Conservation (phyloP, 2,329 filamentous ascomycete species). For the Aureobasidium namibiae region DNA sequence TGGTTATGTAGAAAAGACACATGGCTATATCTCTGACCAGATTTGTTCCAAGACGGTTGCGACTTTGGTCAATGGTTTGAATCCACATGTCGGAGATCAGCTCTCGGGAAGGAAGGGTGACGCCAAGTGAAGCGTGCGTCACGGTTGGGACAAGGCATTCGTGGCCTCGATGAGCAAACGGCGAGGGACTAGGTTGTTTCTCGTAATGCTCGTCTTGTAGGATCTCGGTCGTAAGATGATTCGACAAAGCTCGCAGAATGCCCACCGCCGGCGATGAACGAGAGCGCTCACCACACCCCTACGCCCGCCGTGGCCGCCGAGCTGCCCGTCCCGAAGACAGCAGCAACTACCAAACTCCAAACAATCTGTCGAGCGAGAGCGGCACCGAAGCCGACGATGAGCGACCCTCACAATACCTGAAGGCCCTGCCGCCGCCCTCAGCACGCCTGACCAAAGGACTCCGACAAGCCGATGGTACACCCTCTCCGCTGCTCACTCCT, state of each 20-base stretch:
- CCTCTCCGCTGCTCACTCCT: conserved; percentile 37
- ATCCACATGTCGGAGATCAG: neutral
- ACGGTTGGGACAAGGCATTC: neutral
- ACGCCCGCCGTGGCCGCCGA: conserved; percentile 9
- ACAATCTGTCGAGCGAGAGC: conserved; percentile 66
- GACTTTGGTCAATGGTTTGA: neutral
- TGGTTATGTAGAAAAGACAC: neutral
- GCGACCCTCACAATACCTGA: conserved; percentile 58
- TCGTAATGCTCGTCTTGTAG: neutral
- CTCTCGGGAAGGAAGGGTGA: neutral
- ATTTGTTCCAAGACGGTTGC: neutral
- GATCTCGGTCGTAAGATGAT: conserved; percentile 1
- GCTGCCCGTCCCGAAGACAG: neutral
- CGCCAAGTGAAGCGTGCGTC: conserved; percentile 6
- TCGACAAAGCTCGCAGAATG: neutral
- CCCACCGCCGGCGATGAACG: conserved; percentile 7
- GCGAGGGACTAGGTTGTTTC: neutral
- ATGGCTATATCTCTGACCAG: neutral
- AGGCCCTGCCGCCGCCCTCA: conserved; percentile 74
- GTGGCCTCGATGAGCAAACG: neutral
- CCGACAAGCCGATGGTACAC: conserved; percentile 41
- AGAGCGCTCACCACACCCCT: conserved; percentile 15
- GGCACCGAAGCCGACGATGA: conserved; percentile 95
- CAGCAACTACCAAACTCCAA: conserved; percentile 23
- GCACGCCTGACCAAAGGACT: conserved; percentile 68